phyloP scores from a whole-genome alignment of 2,329 filamentous ascomycete genomes.

The Epicoccum nigrum region DNA sequence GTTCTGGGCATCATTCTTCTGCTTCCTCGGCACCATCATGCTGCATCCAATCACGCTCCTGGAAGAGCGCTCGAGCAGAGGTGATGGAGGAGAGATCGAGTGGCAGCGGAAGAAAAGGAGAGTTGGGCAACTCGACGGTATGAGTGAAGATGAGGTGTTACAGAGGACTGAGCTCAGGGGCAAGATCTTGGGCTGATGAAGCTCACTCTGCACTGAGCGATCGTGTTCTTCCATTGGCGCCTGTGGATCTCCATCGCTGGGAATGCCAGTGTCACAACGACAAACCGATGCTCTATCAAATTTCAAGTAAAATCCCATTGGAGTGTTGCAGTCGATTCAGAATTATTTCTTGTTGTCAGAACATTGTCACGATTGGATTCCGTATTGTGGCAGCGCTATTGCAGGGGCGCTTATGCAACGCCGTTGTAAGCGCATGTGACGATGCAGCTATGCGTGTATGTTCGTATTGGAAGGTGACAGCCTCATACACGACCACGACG shows the following conservation, averaged over 20 bases:
- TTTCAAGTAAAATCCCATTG: too few relatives aligned
- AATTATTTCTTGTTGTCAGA: too few relatives aligned
- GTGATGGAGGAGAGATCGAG: slow-evolving; percentile 10
- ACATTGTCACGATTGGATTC: too few relatives aligned
- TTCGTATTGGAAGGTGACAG: neutral
- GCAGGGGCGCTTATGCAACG: slow-evolving; percentile 3
- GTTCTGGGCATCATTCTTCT: slow-evolving; percentile 67
- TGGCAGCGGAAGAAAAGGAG: slow-evolving; percentile 15
- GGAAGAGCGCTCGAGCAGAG: slow-evolving; percentile 25
- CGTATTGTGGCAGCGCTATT: too few relatives aligned
- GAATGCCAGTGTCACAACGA: neutral
- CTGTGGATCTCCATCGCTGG: neutral
- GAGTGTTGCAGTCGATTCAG: too few relatives aligned
- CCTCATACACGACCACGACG: slow-evolving; percentile 4
- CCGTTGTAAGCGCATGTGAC: slow-evolving; percentile 5
- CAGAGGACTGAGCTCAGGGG: slow-evolving; percentile 18
- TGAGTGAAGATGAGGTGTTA: slow-evolving; percentile 18
- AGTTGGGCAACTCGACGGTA: slow-evolving; percentile 18
- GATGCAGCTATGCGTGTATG: neutral
- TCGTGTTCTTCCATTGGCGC: slow-evolving; percentile 1
- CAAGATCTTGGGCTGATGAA: slow-evolving; percentile 18
- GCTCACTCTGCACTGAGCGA: neutral
- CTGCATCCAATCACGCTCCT: slow-evolving; percentile 55
- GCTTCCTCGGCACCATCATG: slow-evolving; percentile 63
- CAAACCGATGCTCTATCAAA: too few relatives aligned